Percentiles rank a stretch among this genome's conserved stretches.
Conservation (phyloP, 2,329 filamentous ascomycete species). For the Didymella sp. region DNA sequence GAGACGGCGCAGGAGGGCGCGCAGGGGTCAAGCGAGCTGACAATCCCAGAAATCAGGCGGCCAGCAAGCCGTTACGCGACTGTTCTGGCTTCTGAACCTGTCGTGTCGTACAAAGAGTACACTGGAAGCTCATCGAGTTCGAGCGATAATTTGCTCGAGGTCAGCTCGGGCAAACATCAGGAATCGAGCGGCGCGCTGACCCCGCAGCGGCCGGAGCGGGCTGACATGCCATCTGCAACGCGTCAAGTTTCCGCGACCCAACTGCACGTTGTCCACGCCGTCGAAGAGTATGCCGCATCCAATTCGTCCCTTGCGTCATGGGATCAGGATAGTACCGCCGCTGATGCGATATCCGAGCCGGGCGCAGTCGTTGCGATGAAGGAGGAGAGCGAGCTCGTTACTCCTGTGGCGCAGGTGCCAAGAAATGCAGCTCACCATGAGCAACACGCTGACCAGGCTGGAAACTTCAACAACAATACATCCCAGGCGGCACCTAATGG, state of each 20-base stretch:
- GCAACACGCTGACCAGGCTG: constrained; percentile 28
- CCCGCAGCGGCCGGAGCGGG: constrained; percentile 4
- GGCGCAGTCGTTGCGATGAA: constrained; percentile 35
- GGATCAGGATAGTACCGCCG: constrained; percentile 37
- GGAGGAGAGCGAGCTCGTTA: constrained; percentile 35
- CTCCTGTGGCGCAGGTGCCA: constrained; percentile 39
- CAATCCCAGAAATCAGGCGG: constrained; percentile 18
- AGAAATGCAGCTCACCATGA: constrained; percentile 24
- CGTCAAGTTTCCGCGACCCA: constrained; percentile 28
- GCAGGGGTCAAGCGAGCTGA: constrained; percentile 24
- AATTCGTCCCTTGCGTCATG: constrained; percentile 44
- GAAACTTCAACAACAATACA: constrained; percentile 20
- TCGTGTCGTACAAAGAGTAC: constrained; percentile 17
- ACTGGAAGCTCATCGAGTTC: constrained; percentile 14
- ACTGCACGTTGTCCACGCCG: constrained; percentile 43
- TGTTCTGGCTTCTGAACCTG: constrained; percentile 13
- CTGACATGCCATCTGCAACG: constrained; percentile 15
- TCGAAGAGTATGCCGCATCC: constrained; percentile 38
- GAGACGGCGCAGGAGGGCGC: constrained; percentile 12
- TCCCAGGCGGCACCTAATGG: constrained; percentile 21
- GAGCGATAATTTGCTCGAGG: constrained; percentile 8
- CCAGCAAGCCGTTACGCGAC: constrained; percentile 12
- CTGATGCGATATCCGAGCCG: constrained; percentile 36
- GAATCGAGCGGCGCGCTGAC: constrained; percentile 14
- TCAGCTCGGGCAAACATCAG: constrained; percentile 8